Evolutionary conservation across 371 early-diverging fungal genomes (phyloP).

Genomic region (Mortierella polycephala): DNA sequence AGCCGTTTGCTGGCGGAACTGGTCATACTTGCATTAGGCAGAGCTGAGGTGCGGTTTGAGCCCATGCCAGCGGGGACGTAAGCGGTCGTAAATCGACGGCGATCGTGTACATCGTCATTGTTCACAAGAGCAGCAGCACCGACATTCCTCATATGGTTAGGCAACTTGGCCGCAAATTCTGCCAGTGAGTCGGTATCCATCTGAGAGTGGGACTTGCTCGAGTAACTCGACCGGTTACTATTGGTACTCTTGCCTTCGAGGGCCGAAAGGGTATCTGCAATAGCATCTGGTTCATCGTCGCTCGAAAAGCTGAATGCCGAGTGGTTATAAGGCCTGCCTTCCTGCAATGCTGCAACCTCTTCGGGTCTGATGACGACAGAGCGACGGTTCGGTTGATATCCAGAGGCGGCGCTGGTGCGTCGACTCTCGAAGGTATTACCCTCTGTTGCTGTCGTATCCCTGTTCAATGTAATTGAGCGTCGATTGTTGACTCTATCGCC

Average conservation of each 20-base stretch:
- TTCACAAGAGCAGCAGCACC: conserved; percentile 32
- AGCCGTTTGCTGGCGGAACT: conserved; percentile 24
- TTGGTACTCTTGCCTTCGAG: conserved; percentile 41
- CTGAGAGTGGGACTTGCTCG: conserved; percentile 8
- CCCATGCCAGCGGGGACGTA: conserved; percentile 15
- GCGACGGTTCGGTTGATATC: conserved; percentile 38
- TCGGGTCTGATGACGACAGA: conserved; percentile 44
- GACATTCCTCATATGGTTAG: conserved; percentile 26
- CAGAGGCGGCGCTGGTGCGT: conserved; percentile 11
- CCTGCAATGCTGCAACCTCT: conserved; percentile 48
- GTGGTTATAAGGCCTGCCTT: conserved; percentile 19
- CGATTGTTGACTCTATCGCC: conserved; percentile 16
- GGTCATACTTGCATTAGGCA: conserved; percentile 1
- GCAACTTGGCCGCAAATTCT: conserved; percentile 42
- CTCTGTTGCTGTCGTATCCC: neutral
- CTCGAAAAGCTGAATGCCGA: conserved; percentile 15
- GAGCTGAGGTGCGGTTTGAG: conserved; percentile 16
- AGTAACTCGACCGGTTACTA: conserved; percentile 38
- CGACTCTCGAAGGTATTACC: conserved; percentile 4
- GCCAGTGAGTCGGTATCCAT: conserved; percentile 34
- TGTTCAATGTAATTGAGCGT: conserved; percentile 34
- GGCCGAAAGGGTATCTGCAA: conserved; percentile 40
- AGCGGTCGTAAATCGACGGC: conserved; percentile 46
- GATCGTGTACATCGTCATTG: conserved; percentile 44
- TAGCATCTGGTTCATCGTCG: conserved; percentile 33